These are phyloP conservation scores for Gremmenia infestans DNA, from an alignment of 2,329 filamentous ascomycete genomes.

Conservation along the genomic window DNA sequence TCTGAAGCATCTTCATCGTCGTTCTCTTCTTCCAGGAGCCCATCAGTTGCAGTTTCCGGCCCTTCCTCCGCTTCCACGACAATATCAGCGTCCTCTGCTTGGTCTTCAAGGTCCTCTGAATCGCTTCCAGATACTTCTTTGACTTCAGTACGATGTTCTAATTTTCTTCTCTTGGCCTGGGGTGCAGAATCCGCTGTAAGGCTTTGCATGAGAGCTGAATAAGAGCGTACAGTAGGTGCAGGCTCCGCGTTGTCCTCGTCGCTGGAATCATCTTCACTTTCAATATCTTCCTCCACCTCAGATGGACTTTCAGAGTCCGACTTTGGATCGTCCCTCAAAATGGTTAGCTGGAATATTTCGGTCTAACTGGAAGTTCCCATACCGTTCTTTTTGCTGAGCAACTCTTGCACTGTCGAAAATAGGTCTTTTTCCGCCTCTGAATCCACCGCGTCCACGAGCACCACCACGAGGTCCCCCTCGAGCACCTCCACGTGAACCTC, in stretches of 20 bases:
- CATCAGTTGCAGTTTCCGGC: constrained; percentile 33
- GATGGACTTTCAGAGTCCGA: constrained; percentile 35
- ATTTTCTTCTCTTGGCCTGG: constrained; percentile 53
- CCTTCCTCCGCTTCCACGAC: constrained; percentile 48
- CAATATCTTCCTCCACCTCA: constrained; percentile 36
- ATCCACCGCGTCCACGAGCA: constrained; percentile 30
- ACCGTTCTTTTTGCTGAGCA: constrained; percentile 40
- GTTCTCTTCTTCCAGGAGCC: constrained; percentile 32
- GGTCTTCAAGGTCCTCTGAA: constrained; percentile 2
- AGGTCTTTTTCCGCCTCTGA: constrained; percentile 32
- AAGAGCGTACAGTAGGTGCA: constrained; percentile 41
- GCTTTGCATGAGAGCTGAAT: constrained; percentile 54
- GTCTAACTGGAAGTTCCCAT: background rate
- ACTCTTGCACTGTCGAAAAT: constrained; percentile 44
- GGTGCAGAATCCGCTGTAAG: constrained; percentile 43
- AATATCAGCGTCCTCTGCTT: constrained; percentile 32
- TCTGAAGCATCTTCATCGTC: constrained; percentile 54
- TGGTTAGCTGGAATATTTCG: constrained; percentile 1
- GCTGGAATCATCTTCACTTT: constrained; percentile 41
- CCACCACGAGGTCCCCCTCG: constrained; percentile 25
- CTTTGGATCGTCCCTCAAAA: constrained; percentile 20
- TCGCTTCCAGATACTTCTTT: constrained; percentile 14
- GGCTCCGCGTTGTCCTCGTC: constrained; percentile 39
- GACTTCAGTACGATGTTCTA: constrained; percentile 33
- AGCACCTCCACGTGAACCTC: constrained; percentile 24